Evolutionary conservation across 202 grass and related monocot genomes (phyloP), one percentile per base, ranked within the genome.

Genomic region (Schoenoplectus triqueter): DNA sequence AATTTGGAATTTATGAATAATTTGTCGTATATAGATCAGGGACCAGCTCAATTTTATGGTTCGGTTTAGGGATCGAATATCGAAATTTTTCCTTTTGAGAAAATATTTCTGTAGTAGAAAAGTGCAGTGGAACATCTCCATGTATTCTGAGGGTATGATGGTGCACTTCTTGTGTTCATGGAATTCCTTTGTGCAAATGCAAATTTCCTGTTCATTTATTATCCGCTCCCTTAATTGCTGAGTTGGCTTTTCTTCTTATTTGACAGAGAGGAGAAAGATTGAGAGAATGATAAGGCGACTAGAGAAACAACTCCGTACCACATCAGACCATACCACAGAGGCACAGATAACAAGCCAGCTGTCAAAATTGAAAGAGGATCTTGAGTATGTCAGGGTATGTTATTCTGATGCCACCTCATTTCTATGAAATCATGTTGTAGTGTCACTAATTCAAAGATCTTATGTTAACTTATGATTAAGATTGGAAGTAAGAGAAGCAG

Each of bases 201-300:
- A 44, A 17, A 79, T 79, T 79, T 62, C 7, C 13, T 45, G 56
- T 31, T 79, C 75, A 45, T 66, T 13, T 40, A 67, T 62, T 56
- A 62, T 44, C 1, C 0, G 17, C 39, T 79, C 46, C 10, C 31
- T 62, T 18, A 19, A 62, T 79, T 45, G 44, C 31, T 46, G 56
- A 10, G 39, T 87, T 20, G 56, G 75, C 6, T 51, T 87, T 20
- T 42, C 21, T 86, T 87, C 51, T 71, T 80, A 8, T 65, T 31
- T 49, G 18, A 82, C 68, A 99, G 93, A 99, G 89, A 99, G 97
- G 80, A 86, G 93, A 81, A 99, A 99, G 83, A 89, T 97, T 70
- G 97, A 99, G 86, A 92, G 93, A 87, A 94, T 91, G 93, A 92
- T 99, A 84, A 92, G 97, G 66, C 87, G 93, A 19, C 97, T 96